A percentile compares a stretch with the other conserved stretches of the same genome.
Conservation (phyloP, 805 yeast species). For the Candida odintsovae region DNA sequence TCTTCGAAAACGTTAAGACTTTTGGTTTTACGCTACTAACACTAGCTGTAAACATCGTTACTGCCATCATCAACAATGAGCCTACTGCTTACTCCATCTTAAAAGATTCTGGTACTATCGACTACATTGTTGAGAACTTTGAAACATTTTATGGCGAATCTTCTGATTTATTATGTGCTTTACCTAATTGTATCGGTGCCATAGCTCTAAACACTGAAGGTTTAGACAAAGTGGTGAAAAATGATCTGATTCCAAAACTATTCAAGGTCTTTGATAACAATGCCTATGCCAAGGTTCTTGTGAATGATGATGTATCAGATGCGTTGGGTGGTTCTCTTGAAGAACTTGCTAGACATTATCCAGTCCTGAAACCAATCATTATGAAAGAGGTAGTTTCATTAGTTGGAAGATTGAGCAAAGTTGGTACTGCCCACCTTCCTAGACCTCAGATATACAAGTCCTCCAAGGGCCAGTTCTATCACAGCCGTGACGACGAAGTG, state of each 20-base stretch:
- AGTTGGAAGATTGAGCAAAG: slow-evolving; percentile 38
- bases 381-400: slow-evolving; percentile 40
- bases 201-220: slow-evolving; percentile 75
- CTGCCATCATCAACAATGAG: slow-evolving; percentile 76
- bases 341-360: slow-evolving; percentile 79
- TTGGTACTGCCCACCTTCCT: slow-evolving; percentile 29
- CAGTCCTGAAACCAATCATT: slow-evolving; percentile 59
- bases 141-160: slow-evolving; percentile 50
- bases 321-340: slow-evolving; percentile 67
- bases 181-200: slow-evolving; percentile 79
- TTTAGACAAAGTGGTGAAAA: slow-evolving; percentile 42
- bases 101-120: slow-evolving; percentile 71
- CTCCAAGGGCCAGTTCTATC: slow-evolving; percentile 34
- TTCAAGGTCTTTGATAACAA: slow-evolving; percentile 46
- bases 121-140: slow-evolving; percentile 55
- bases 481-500: slow-evolving; percentile 35
- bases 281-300: slow-evolving; percentile 47
- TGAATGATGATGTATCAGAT: slow-evolving; percentile 45
- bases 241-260: slow-evolving; percentile 34
- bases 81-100: slow-evolving; percentile 83
- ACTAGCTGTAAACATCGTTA: slow-evolving; percentile 55
- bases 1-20: slow-evolving; percentile 47
- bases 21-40: slow-evolving; percentile 68
- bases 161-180: slow-evolving; percentile 48
- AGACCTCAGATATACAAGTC: slow-evolving; percentile 42